Evolutionary conservation across 164 flowering plant genomes (phyloP).

Genomic region (Litsea cubeba): DNA sequence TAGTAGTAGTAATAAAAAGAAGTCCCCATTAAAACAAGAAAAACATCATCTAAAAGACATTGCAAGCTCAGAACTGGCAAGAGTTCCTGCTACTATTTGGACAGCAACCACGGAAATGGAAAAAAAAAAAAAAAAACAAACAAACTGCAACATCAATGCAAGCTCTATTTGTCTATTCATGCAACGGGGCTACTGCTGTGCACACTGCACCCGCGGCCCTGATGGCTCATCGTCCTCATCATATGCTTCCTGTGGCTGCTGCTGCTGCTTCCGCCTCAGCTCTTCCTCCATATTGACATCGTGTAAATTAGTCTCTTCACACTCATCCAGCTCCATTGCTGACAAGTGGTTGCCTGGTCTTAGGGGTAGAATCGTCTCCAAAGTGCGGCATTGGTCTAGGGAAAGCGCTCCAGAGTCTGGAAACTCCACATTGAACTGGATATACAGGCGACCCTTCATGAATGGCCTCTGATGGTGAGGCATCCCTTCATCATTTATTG

Average conservation of each 20-base stretch:
- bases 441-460: conserved; percentile 58
- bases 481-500: conserved; percentile 73
- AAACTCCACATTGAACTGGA: conserved; percentile 54
- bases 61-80: not conserved
- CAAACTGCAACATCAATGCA: not conserved
- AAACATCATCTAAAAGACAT: not conserved
- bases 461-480: conserved; percentile 57
- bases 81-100: too few relatives aligned
- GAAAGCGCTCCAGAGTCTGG: conserved; percentile 49
- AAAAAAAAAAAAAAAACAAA: too few relatives aligned
- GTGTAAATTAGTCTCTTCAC: conserved; percentile 61
- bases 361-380: conserved; percentile 39
- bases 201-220: conserved; percentile 55
- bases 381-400: conserved; percentile 34
- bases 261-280: conserved; percentile 45
- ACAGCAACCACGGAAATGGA: not conserved
- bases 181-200: conserved; percentile 41
- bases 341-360: conserved; percentile 28
- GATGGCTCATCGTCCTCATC: conserved; percentile 45
- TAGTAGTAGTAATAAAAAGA: too few relatives aligned
- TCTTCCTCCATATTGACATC: conserved; percentile 64
- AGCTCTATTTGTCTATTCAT: not conserved
- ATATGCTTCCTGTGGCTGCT: conserved; percentile 44
- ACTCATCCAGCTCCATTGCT: conserved; percentile 50
- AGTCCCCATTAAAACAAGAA: not conserved